Evolutionary conservation across 202 grass and related monocot species (phyloP).

Genomic region (Alloteropsis angusta): DNA sequence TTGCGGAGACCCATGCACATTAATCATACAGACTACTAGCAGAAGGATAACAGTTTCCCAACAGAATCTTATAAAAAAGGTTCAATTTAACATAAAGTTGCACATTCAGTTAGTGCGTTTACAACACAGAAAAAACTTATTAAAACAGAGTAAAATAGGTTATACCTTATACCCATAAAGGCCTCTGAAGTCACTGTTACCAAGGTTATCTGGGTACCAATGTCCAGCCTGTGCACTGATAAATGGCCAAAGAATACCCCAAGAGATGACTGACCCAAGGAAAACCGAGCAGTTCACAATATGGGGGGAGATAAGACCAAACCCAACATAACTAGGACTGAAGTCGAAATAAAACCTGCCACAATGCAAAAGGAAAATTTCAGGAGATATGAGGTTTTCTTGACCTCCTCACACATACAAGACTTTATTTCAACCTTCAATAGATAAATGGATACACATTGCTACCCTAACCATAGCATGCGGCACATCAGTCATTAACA

Average conservation of each 20-base stretch:
- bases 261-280: constrained; percentile 77
- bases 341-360: constrained; percentile 92
- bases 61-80: neutral
- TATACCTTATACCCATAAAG: constrained; percentile 90
- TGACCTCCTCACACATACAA: neutral
- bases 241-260: constrained; percentile 87
- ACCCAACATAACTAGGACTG: constrained; percentile 87
- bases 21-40: neutral
- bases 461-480: neutral
- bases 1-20: neutral
- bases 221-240: constrained; percentile 58
- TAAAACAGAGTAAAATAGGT: neutral
- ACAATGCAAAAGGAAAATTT: neutral
- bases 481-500: neutral
- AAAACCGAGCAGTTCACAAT: constrained; percentile 91
- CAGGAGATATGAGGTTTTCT: neutral
- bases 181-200: constrained; percentile 74
- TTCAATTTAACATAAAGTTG: neutral
- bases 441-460: neutral
- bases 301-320: constrained; percentile 87
- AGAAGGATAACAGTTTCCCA: neutral
- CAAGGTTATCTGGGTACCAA: constrained; percentile 88
- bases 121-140: neutral
- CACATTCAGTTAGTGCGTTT: neutral
- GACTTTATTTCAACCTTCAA: neutral